phyloP scores from a whole-genome alignment of 129 eudicot genomes.

The Ambrosia trifida region DNA sequence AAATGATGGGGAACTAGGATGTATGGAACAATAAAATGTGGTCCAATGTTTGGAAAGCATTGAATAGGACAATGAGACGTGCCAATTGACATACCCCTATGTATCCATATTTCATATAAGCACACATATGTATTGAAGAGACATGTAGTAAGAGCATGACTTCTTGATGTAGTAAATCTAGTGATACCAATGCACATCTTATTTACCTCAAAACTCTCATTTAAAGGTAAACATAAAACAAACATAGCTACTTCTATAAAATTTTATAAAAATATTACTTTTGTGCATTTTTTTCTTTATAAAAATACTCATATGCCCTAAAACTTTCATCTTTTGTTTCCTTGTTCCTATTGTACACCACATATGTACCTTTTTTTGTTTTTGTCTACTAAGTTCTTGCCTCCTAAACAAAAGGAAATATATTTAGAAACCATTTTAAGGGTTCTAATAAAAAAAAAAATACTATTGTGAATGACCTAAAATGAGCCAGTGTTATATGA shows the following conservation, averaged over 20 bases:
- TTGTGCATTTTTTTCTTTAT: neutral
- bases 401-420: neutral
- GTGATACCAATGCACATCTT: slow-evolving; percentile 6
- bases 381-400: neutral
- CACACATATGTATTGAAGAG: slow-evolving; percentile 5
- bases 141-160: no score
- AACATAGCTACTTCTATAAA: neutral
- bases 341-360: slow-evolving; percentile 7
- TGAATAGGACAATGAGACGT: slow-evolving; percentile 32
- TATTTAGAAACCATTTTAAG: neutral
- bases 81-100: slow-evolving; percentile 20
- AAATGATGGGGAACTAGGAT: slow-evolving; percentile 32
- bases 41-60: slow-evolving; percentile 51
- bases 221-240: slow-evolving; percentile 1
- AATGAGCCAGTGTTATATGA: neutral
- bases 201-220: slow-evolving; percentile 11
- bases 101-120: slow-evolving; percentile 4
- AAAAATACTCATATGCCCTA: neutral
- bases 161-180: neutral
- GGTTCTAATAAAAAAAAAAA: neutral
- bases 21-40: slow-evolving; percentile 47
- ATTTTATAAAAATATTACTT: neutral
- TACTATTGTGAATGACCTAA: slow-evolving; percentile 6
- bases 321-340: neutral
- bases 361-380: slow-evolving; percentile 5